Evolutionary conservation across 176 grass and related monocot genomes (phyloP).

Genomic region (Echinochloa phyllopogon): DNA sequence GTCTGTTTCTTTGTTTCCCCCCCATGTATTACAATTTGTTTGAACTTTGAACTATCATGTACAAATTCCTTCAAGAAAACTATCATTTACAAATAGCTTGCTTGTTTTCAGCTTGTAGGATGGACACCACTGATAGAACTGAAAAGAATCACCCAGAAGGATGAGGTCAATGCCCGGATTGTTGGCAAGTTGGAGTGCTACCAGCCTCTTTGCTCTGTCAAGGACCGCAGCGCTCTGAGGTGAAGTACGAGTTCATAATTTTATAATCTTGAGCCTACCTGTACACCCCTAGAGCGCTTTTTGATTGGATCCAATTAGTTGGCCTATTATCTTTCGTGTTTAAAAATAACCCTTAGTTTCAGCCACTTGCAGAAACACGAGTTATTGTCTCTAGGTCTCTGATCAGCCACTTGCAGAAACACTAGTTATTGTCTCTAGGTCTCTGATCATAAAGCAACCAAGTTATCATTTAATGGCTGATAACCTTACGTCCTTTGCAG

Average conservation of each 20-base stretch:
- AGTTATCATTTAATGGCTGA: background rate
- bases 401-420: background rate
- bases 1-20: background rate
- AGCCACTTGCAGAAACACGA: background rate
- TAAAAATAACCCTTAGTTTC: too few species aligned
- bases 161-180: conserved; percentile 50
- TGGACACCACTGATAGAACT: conserved; percentile 78
- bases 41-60: too few species aligned
- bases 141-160: conserved; percentile 58
- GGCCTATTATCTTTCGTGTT: too few species aligned
- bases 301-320: too few species aligned
- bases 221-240: conserved; percentile 70
- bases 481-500: conserved; percentile 28
- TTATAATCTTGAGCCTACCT: background rate
- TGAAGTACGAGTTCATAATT: background rate
- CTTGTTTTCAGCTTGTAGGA: conserved; percentile 67
- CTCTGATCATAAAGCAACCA: background rate
- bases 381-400: background rate
- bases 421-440: background rate
- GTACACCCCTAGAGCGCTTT: too few species aligned
- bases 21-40: background rate
- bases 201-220: conserved; percentile 81
- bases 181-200: conserved; percentile 77
- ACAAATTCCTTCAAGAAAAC: too few species aligned
- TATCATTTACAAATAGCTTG: background rate